A percentile compares a stretch with the other conserved stretches of the same genome.
phyloP scores from a whole-genome alignment of 495 filamentous ascomycete genomes.

The Aspergillus leporis region DNA sequence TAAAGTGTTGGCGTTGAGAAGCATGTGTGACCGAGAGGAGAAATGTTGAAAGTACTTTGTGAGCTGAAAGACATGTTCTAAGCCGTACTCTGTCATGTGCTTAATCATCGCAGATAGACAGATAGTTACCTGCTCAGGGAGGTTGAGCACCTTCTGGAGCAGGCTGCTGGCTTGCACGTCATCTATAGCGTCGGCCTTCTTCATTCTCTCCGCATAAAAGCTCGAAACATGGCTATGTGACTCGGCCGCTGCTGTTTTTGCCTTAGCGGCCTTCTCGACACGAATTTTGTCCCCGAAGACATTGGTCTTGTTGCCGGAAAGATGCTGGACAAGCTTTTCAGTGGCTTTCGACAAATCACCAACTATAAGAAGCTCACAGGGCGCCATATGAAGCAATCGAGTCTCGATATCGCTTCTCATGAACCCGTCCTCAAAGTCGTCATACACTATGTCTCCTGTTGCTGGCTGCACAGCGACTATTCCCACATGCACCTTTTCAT shows the following conservation, averaged over 20 bases:
- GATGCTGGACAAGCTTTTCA: constrained; percentile 87
- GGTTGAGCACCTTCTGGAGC: constrained; percentile 80
- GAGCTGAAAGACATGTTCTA: constrained; percentile 94
- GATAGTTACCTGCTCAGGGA: constrained; percentile 83
- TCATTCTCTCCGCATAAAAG: constrained; percentile 91
- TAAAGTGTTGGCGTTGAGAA: constrained; percentile 92
- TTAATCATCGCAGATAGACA: constrained; percentile 97
- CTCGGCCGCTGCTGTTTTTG: constrained; percentile 81
- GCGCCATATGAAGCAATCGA: constrained; percentile 87
- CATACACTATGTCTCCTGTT: constrained; percentile 94
- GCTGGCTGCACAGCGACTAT: constrained; percentile 94
- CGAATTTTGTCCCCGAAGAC: constrained; percentile 90
- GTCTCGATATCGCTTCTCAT: constrained; percentile 98
- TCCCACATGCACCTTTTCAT: constrained; percentile 91
- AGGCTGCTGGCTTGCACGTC: constrained; percentile 56
- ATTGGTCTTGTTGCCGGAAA: constrained; percentile 85
- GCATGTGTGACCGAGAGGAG: constrained; percentile 91
- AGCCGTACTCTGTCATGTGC: constrained; percentile 87
- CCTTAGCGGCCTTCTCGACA: constrained; percentile 72
- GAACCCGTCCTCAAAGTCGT: constrained; percentile 96
- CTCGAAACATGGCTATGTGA: constrained; percentile 86
- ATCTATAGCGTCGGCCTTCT: constrained; percentile 50
- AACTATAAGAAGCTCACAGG: constrained; percentile 94
- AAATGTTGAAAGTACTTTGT: constrained; percentile 99
- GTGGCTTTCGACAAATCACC: constrained; percentile 90